A percentile compares a stretch with the other conserved stretches of the same genome.
Evolutionary conservation across 768 basidiomycete genomes (phyloP).

Genomic region (Tricholoma bakamatsutake): DNA sequence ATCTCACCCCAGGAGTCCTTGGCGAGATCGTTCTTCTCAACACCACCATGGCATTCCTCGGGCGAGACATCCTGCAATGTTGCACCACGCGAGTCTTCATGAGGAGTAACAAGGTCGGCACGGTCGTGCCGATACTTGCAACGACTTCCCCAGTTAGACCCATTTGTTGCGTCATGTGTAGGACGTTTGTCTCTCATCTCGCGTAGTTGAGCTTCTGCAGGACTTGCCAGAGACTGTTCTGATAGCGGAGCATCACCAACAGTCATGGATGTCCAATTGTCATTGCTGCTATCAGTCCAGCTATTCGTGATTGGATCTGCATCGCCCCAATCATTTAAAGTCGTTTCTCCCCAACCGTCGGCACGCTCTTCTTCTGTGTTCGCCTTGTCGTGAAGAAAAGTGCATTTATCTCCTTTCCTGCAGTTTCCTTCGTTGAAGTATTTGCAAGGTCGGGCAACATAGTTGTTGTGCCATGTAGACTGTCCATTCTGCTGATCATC

Average conservation of each 20-base stretch:
- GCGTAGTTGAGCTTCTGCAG: neutral
- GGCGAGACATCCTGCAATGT: neutral
- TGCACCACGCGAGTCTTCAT: neutral
- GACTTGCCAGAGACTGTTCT: neutral
- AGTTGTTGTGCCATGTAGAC: neutral
- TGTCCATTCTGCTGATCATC: neutral
- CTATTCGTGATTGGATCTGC: neutral
- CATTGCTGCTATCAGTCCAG: neutral
- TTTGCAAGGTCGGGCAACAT: slow-evolving; percentile 7
- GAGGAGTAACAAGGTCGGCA: neutral
- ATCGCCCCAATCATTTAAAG: neutral
- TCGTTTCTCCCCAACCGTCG: slow-evolving; percentile 8
- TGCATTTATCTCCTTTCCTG: slow-evolving; percentile 7
- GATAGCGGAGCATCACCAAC: neutral
- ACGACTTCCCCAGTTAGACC: neutral
- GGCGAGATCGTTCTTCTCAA: neutral
- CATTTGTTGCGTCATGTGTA: neutral
- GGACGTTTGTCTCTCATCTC: neutral
- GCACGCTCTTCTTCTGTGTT: slow-evolving; percentile 5
- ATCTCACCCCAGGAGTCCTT: neutral
- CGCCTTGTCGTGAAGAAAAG: slow-evolving; percentile 4
- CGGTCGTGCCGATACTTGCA: neutral
- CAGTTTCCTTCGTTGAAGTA: slow-evolving; percentile 13
- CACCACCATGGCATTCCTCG: neutral
- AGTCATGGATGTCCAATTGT: neutral